These are phyloP conservation scores for Yamadazyma triangularis DNA, from an alignment of 1,139 yeast species.

Conservation along the genomic window DNA sequence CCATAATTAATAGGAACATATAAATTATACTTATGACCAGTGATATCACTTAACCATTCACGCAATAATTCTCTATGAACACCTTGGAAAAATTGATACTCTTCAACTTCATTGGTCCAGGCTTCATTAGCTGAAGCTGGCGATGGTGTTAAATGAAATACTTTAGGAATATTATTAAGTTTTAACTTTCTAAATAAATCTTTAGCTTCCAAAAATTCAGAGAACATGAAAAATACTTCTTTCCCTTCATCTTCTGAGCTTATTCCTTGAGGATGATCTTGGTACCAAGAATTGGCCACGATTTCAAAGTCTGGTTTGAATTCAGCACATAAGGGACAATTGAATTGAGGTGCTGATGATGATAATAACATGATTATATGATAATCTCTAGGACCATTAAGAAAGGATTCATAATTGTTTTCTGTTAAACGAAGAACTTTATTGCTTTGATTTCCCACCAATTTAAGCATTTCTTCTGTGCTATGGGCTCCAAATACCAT, in stretches of 20 bases:
- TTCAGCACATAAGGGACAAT: slow-evolving; percentile 72
- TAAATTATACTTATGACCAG: slow-evolving; percentile 44
- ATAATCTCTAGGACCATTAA: slow-evolving; percentile 69
- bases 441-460: slow-evolving; percentile 13
- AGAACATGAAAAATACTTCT: slow-evolving; percentile 61
- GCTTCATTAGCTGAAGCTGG: slow-evolving; percentile 22
- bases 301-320: slow-evolving; percentile 62
- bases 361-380: slow-evolving; percentile 65
- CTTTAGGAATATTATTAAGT: slow-evolving; percentile 74
- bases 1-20: slow-evolving; percentile 54
- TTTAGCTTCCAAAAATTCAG: slow-evolving; percentile 63
- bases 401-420: slow-evolving; percentile 51
- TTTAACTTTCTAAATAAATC: slow-evolving; percentile 52
- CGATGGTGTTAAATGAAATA: slow-evolving; percentile 62
- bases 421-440: slow-evolving; percentile 47
- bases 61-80: slow-evolving; percentile 42
- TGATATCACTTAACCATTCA: slow-evolving; percentile 31
- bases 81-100: slow-evolving; percentile 52
- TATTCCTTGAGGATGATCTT: slow-evolving; percentile 35
- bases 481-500: too few species aligned
- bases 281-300: slow-evolving; percentile 56
- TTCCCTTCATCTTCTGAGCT: slow-evolving; percentile 27
- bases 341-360: slow-evolving; percentile 67
- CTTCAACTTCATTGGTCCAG: slow-evolving; percentile 33
- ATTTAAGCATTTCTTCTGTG: slow-evolving; percentile 20